A percentile compares a stretch with the other conserved stretches of the same genome.
phyloP scores from a whole-genome alignment of 805 yeast genomes.

The Cyberlindnera bimundalis region DNA sequence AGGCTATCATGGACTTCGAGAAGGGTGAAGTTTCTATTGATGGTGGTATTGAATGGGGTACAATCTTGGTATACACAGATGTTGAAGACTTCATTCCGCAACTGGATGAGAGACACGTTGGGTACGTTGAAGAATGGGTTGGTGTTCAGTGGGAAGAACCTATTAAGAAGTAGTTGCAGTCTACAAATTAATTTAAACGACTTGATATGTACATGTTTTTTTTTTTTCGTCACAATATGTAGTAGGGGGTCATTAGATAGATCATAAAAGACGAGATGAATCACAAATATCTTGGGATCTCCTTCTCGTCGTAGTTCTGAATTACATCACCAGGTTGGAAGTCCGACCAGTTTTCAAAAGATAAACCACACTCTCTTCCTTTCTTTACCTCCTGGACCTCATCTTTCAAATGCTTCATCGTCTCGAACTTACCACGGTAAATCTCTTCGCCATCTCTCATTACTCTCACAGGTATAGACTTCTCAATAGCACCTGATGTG shows the following conservation, averaged over 20 bases:
- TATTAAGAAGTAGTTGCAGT: constrained; percentile 7
- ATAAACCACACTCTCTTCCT: constrained; percentile 88
- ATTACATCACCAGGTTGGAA: constrained; percentile 75
- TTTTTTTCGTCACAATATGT: background rate
- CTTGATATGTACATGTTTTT: constrained; percentile 7
- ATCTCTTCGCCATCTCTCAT: constrained; percentile 46
- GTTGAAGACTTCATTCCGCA: constrained; percentile 56
- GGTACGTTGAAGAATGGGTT: constrained; percentile 74
- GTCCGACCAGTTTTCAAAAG: constrained; percentile 63
- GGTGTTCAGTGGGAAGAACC: constrained; percentile 84
- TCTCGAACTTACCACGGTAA: constrained; percentile 59
- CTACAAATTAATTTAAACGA: background rate
- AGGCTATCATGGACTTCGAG: constrained; percentile 81
- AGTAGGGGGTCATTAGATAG: constrained; percentile 3
- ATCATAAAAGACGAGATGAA: background rate
- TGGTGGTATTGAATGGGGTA: constrained; percentile 97
- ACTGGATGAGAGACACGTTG: constrained; percentile 64
- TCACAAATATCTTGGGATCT: constrained; percentile 46
- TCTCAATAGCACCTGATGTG: constrained; percentile 58
- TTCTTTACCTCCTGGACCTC: constrained; percentile 73
- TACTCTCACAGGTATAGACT: constrained; percentile 57
- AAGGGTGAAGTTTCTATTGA: constrained; percentile 37
- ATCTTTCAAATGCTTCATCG: constrained; percentile 79
- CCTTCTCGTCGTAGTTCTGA: constrained; percentile 66
- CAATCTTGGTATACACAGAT: constrained; percentile 80